Percentiles rank a stretch among this genome's conserved stretches.
Conservation (phyloP, 768 basidiomycete genomes). For the Kwoniella heveanensis region DNA sequence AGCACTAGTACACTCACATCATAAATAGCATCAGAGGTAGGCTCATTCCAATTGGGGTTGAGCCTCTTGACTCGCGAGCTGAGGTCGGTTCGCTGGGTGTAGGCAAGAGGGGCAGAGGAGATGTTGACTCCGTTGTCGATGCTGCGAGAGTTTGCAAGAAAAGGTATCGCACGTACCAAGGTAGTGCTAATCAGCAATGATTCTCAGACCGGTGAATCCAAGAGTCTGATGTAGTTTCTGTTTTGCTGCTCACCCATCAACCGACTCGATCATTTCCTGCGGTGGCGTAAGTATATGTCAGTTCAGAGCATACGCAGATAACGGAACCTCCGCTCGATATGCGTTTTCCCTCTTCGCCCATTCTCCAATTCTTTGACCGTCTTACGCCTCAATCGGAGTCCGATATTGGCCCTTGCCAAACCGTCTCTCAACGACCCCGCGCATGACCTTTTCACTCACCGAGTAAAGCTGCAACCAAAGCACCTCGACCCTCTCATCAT, state of each 20-base stretch:
- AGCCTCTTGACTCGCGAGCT: slow-evolving; percentile 78
- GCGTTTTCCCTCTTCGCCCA: no score
- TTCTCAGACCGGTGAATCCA: no score
- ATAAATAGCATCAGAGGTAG: slow-evolving; percentile 65
- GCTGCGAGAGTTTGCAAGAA: no score
- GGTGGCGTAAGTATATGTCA: slow-evolving; percentile 51
- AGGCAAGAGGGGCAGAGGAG: slow-evolving; percentile 66
- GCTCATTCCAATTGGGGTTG: slow-evolving; percentile 92
- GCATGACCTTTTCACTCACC: slow-evolving; percentile 56
- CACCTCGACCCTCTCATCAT: slow-evolving; percentile 68
- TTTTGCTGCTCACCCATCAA: slow-evolving; percentile 59
- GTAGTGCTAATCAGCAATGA: no score
- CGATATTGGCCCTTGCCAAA: no score
- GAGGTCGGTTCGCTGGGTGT: slow-evolving; percentile 78
- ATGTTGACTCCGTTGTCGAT: slow-evolving; percentile 93
- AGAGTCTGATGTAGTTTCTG: neutral
- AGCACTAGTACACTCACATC: slow-evolving; percentile 64
- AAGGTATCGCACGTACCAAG: no score
- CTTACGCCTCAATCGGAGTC: no score
- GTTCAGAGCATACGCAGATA: no score
- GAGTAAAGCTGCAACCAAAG: slow-evolving; percentile 90
- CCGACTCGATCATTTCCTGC: slow-evolving; percentile 91
- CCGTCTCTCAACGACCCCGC: no score
- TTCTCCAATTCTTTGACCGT: no score
- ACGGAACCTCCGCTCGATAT: no score